Evolutionary conservation across 2,329 filamentous ascomycete species (phyloP).

Genomic region (Rugonectria rugulosa): DNA sequence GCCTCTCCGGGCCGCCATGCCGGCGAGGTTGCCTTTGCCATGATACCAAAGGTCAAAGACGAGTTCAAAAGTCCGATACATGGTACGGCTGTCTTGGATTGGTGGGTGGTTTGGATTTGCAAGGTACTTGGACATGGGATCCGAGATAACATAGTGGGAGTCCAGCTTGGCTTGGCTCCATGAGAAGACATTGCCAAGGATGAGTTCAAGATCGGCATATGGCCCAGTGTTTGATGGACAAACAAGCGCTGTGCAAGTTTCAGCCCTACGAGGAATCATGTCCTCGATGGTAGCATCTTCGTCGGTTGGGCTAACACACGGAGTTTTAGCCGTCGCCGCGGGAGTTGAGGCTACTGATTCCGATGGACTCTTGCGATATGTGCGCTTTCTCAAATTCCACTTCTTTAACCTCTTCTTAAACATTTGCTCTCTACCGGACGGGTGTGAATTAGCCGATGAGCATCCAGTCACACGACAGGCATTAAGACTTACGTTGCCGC

Average conservation of each 20-base stretch:
- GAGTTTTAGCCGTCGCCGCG: slow-evolving; percentile 20
- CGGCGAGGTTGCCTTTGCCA: slow-evolving; percentile 46
- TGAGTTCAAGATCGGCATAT: slow-evolving; percentile 41
- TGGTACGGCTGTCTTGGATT: slow-evolving; percentile 49
- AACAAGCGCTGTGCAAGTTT: slow-evolving; percentile 29
- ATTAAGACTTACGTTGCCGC: slow-evolving; percentile 46
- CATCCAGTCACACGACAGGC: neutral
- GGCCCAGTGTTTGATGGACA: slow-evolving; percentile 35
- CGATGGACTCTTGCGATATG: slow-evolving; percentile 42
- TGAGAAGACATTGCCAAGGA: slow-evolving; percentile 45
- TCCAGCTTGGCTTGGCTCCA: slow-evolving; percentile 48
- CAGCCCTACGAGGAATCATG: slow-evolving; percentile 14
- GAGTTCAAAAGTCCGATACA: slow-evolving; percentile 50
- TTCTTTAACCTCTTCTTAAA: slow-evolving; percentile 50
- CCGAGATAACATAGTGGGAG: slow-evolving; percentile 32
- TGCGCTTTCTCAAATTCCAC: slow-evolving; percentile 48
- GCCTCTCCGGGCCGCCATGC: slow-evolving; percentile 46
- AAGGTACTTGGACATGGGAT: slow-evolving; percentile 48
- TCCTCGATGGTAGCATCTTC: slow-evolving; percentile 24
- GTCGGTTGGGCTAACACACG: slow-evolving; percentile 23
- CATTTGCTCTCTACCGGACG: slow-evolving; percentile 46
- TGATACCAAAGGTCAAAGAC: slow-evolving; percentile 48
- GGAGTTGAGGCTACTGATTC: slow-evolving; percentile 33
- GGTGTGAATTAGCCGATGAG: slow-evolving; percentile 4
- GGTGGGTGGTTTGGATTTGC: slow-evolving; percentile 45